These are phyloP conservation scores for Lotmaria passim DNA, from an alignment of 208 protist genomes.

Conservation along the genomic window DNA sequence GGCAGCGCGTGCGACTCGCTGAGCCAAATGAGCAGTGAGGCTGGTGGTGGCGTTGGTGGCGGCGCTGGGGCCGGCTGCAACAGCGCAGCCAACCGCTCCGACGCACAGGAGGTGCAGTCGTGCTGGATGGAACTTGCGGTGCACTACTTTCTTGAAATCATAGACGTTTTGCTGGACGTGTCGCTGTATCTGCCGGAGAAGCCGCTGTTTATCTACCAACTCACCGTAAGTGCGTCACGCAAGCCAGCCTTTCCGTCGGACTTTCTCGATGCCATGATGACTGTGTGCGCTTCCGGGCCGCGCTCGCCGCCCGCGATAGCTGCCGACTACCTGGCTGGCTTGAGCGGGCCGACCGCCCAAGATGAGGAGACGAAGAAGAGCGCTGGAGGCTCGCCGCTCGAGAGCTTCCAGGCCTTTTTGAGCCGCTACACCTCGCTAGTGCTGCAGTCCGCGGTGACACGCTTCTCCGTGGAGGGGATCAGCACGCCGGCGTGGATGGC, in stretches of 20 bases:
- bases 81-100: constrained; percentile 15
- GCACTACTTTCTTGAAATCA: constrained; percentile 68
- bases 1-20: constrained; percentile 18
- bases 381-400: constrained; percentile 22
- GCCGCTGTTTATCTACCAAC: constrained; percentile 46
- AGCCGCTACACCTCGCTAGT: constrained; percentile 42
- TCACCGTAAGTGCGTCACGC: constrained; percentile 29
- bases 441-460: constrained; percentile 40
- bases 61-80: not conserved
- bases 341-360: not conserved
- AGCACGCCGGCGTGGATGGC: constrained; percentile 12
- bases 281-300: constrained; percentile 7
- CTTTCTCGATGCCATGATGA: constrained; percentile 16
- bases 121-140: constrained; percentile 59
- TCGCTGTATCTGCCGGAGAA: constrained; percentile 44
- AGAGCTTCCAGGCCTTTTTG: constrained; percentile 47
- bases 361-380: not conserved
- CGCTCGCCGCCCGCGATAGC: constrained; percentile 14
- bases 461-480: constrained; percentile 28
- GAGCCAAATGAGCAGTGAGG: constrained; percentile 16
- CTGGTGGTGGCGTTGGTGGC: constrained; percentile 2
- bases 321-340: constrained; percentile 3
- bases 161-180: constrained; percentile 55
- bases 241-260: constrained; percentile 4
- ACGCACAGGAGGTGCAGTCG: constrained; percentile 21